Percentiles rank a stretch among this genome's conserved stretches.
Conservation (phyloP, 225 moss, liverwort and hornwort species). For the Anthoceros angustus region DNA sequence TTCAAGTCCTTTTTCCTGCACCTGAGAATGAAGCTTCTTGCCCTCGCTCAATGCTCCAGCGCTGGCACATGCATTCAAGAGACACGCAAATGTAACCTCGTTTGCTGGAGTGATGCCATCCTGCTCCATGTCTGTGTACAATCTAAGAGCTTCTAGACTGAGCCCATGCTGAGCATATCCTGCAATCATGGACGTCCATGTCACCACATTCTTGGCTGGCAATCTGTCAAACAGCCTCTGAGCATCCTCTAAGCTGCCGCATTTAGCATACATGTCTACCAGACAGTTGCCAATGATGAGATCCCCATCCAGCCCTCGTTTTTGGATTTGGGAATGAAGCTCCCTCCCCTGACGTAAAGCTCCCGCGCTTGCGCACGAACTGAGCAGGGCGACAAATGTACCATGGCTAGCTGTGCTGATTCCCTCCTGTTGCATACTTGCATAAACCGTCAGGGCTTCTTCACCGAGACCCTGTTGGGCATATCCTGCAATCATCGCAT, state of each 20-base stretch:
- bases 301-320: background rate
- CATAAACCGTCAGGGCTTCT: background rate
- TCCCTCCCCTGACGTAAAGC: background rate
- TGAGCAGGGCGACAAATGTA: background rate
- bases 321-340: background rate
- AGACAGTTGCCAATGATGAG: background rate
- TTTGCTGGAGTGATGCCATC: background rate
- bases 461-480: background rate
- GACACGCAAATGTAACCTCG: background rate
- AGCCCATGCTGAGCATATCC: background rate
- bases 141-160: background rate
- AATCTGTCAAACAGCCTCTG: background rate
- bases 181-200: background rate
- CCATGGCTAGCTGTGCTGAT: background rate
- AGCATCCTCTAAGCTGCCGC: background rate
- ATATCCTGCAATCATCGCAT: background rate
- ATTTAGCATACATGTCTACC: background rate
- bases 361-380: background rate
- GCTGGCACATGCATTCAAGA: background rate
- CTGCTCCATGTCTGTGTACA: background rate
- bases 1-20: background rate
- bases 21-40: background rate
- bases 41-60: background rate
- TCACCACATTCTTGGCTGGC: background rate
- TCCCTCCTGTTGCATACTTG: background rate